Percentiles rank a stretch among this genome's conserved stretches.
These are phyloP conservation scores for Capronia coronata DNA, from an alignment of 2,329 filamentous ascomycete genomes.

Conservation along the genomic window DNA sequence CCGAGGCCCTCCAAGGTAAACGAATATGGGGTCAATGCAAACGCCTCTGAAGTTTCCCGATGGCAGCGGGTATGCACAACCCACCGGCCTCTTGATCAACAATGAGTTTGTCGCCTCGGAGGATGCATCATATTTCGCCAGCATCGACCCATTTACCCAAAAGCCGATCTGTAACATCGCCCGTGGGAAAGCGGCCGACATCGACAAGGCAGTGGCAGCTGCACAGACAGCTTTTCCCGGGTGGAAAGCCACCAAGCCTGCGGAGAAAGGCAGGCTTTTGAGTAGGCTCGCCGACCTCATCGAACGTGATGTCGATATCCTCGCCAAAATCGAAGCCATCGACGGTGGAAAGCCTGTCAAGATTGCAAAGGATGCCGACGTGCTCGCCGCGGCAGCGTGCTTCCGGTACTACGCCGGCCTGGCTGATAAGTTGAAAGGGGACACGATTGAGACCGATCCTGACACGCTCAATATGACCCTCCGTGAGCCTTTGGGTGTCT, in stretches of 20 bases:
- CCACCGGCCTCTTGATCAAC: slow-evolving; percentile 39
- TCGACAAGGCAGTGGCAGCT: slow-evolving; percentile 33
- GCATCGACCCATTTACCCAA: slow-evolving; percentile 33
- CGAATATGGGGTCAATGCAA: neutral
- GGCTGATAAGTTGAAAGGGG: slow-evolving; percentile 71
- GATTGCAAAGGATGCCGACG: slow-evolving; percentile 60
- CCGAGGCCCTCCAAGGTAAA: too few relatives aligned
- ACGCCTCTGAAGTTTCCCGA: neutral
- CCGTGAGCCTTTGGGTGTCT: slow-evolving; percentile 71
- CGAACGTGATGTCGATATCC: slow-evolving; percentile 54
- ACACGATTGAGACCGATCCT: slow-evolving; percentile 66
- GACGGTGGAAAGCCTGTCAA: slow-evolving; percentile 74
- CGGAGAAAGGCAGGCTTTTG: slow-evolving; percentile 32
- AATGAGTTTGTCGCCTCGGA: slow-evolving; percentile 38
- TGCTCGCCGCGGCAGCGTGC: slow-evolving; percentile 60
- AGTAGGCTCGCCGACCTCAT: slow-evolving; percentile 56
- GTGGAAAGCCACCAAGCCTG: slow-evolving; percentile 49
- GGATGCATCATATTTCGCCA: slow-evolving; percentile 33
- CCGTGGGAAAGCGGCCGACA: slow-evolving; percentile 31
- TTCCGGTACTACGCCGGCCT: slow-evolving; percentile 74
- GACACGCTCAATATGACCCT: slow-evolving; percentile 79
- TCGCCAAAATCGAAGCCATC: slow-evolving; percentile 66
- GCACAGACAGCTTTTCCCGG: slow-evolving; percentile 24
- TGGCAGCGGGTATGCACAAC: slow-evolving; percentile 8
- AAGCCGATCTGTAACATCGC: slow-evolving; percentile 32